phyloP scores from a whole-genome alignment of 2,329 filamentous ascomycete species.

The Drechslerella coelobrocha region DNA sequence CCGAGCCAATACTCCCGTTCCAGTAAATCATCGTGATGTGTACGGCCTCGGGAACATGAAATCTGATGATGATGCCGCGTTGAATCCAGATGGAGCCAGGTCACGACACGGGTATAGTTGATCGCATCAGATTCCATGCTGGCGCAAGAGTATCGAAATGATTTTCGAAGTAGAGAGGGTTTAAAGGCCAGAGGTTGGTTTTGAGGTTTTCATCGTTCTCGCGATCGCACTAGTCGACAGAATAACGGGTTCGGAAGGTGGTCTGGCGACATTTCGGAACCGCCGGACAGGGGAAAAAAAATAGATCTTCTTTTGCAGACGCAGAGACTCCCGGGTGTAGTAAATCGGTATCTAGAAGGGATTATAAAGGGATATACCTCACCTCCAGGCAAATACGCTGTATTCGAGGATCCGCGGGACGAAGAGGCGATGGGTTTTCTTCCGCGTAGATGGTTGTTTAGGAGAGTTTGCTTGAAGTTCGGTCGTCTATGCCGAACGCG shows the following conservation, averaged over 20 bases:
- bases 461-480: no score
- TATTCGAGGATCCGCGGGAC: background rate
- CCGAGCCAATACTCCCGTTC: constrained; percentile 14
- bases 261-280: constrained; percentile 31
- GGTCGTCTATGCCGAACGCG: no score
- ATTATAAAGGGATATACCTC: constrained; percentile 34
- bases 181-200: constrained; percentile 16
- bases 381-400: constrained; percentile 16
- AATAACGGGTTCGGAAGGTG: constrained; percentile 26
- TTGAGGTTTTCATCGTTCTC: constrained; percentile 42
- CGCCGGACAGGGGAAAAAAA: background rate
- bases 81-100: constrained; percentile 3
- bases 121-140: constrained; percentile 49
- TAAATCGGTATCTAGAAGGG: constrained; percentile 46
- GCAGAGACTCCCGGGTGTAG: constrained; percentile 38
- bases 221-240: constrained; percentile 32
- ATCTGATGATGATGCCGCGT: constrained; percentile 48
- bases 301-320: constrained; percentile 15
- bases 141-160: constrained; percentile 48
- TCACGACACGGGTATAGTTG: constrained; percentile 25
- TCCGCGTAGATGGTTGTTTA: constrained; percentile 4
- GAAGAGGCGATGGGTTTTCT: constrained; percentile 26
- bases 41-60: constrained; percentile 41
- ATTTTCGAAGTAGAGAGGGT: constrained; percentile 19
- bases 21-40: constrained; percentile 42